Percentiles rank a stretch among this genome's conserved stretches.
Evolutionary conservation across 2,329 filamentous ascomycete genomes (phyloP).

Genomic region (Fusarium agapanthi): DNA sequence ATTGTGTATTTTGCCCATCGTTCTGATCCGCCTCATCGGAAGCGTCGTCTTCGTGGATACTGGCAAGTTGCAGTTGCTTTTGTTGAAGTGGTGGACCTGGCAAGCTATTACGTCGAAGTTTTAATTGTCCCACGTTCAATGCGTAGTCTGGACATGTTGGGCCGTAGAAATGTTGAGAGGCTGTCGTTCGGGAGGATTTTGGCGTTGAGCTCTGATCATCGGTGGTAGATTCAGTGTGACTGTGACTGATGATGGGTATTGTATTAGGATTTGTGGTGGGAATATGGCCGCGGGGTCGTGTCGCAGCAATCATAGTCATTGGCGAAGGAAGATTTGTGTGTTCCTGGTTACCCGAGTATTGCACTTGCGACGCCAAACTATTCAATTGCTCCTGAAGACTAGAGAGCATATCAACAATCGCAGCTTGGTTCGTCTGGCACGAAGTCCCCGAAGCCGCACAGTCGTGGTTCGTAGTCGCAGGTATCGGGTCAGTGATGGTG

Average conservation of each 20-base stretch:
- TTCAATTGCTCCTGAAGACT: constrained; percentile 19
- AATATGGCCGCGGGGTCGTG: not conserved
- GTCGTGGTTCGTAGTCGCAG: not conserved
- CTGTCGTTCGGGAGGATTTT: not conserved
- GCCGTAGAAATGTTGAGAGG: constrained; percentile 35
- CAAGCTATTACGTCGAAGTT: constrained; percentile 14
- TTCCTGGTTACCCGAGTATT: not conserved
- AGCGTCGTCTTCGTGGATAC: constrained; percentile 18
- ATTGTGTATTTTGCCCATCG: not conserved
- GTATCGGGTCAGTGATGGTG: not conserved
- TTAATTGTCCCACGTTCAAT: constrained; percentile 37
- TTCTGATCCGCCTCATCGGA: not conserved
- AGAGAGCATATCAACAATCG: constrained; percentile 20
- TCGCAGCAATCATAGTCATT: not conserved
- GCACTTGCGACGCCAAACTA: constrained; percentile 17
- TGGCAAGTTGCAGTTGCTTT: constrained; percentile 20
- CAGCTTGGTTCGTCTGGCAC: constrained; percentile 1
- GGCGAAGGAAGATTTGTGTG: constrained; percentile 1
- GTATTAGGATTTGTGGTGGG: not conserved
- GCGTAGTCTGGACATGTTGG: constrained; percentile 43
- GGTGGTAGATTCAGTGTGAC: not conserved
- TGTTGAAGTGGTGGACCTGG: constrained; percentile 6
- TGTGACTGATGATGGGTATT: not conserved
- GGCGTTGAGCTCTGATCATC: not conserved
- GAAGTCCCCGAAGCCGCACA: not conserved